Evolutionary conservation across 331 rosid species (phyloP).

Genomic region (Erythrophleum ivorense): DNA sequence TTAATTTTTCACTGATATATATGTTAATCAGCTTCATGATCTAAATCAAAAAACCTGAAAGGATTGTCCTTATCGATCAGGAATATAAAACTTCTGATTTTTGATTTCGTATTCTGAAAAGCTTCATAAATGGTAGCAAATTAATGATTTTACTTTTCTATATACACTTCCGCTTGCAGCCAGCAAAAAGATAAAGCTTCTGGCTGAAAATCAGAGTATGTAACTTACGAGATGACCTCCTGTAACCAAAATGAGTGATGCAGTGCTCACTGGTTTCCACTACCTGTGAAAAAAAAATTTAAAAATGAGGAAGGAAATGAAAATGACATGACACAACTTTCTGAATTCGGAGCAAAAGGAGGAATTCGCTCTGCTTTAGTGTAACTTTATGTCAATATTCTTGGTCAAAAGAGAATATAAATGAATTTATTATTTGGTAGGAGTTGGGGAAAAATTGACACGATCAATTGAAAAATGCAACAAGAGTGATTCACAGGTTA

Average conservation of each 20-base stretch:
- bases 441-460: not conserved
- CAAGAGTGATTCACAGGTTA: not conserved
- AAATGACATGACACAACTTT: not conserved
- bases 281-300: slow-evolving; percentile 48
- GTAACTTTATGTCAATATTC: not conserved
- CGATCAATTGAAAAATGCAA: not conserved
- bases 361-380: not conserved
- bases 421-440: not conserved
- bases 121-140: not conserved
- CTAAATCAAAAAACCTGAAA: not conserved
- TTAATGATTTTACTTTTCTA: not conserved
- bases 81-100: not conserved
- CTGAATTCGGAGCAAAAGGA: not conserved
- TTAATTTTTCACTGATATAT: not conserved
- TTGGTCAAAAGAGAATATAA: not conserved
- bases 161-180: not conserved
- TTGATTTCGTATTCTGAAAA: not conserved
- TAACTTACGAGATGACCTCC: slow-evolving; percentile 58
- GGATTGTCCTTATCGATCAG: not conserved
- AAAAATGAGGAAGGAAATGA: not conserved
- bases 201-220: not conserved
- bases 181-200: not conserved
- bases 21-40: not conserved
- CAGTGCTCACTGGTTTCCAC: slow-evolving; percentile 62
- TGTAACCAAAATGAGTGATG: slow-evolving; percentile 60